These are phyloP conservation scores for Geotrichum citri-aurantii DNA, from an alignment of 1,139 yeast genomes.

Conservation along the genomic window DNA sequence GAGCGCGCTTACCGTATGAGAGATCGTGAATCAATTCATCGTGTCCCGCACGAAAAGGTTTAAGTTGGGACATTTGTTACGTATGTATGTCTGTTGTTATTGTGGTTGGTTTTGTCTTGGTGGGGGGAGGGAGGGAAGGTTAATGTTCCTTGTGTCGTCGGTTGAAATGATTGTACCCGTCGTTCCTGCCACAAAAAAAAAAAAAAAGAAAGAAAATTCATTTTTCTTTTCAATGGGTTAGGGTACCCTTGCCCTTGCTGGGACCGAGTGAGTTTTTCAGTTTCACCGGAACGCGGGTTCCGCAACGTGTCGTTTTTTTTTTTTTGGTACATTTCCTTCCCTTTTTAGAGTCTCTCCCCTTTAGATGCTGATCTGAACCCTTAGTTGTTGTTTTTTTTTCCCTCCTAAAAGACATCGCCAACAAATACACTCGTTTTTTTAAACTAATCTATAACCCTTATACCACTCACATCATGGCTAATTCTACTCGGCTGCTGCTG, in stretches of 20 bases:
- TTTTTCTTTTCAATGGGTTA: background rate
- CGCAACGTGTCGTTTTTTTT: background rate
- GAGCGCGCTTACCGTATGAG: constrained; percentile 51
- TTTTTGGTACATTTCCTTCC: too few species aligned
- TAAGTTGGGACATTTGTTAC: constrained; percentile 30
- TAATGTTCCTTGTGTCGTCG: background rate
- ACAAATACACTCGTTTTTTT: background rate
- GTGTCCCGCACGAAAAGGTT: constrained; percentile 81
- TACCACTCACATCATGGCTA: background rate
- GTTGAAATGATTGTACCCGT: background rate
- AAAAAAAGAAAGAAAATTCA: background rate
- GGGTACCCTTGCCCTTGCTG: background rate
- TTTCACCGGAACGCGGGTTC: background rate
- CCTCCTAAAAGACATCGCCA: background rate
- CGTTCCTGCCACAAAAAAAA: background rate
- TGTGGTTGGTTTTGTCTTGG: background rate
- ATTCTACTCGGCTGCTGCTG: background rate
- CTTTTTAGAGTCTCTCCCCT: background rate
- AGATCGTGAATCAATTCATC: constrained; percentile 87
- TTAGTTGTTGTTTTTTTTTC: background rate
- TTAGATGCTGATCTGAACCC: background rate
- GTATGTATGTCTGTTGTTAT: too few species aligned
- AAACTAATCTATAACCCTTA: too few species aligned
- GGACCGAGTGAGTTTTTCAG: background rate
- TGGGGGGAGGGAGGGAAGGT: background rate